Base-by-base conservation (phyloP, 108 stramenopile genomes). In the Aurantiochytrium sp. region DNA sequence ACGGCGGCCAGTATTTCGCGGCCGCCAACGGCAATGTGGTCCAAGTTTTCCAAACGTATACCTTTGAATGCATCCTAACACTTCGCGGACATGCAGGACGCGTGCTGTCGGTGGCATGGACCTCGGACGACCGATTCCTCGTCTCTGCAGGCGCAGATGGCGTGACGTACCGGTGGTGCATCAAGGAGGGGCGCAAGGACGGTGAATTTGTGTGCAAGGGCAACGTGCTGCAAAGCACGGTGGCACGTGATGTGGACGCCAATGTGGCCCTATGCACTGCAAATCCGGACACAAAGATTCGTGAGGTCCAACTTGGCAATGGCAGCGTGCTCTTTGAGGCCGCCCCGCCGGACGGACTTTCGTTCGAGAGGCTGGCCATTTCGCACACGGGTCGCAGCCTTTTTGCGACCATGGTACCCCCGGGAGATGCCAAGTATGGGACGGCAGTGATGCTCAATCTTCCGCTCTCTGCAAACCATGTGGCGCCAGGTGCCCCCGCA, bases 151-250 rank as follows among this genome's bases (percentile, higher is more conserved):
- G 94, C 35, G 76, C 72, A 44, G 95, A 94, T 42, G 95, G 95
- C 58, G 94, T 93, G n/a, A 89, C 94, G 21, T 95, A 95, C 92
- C 88, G 89, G 71, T 95, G 94, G 94, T 87, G 92, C 53, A 76
- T 90, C 28, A 92, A 90, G 23, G 93, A 93, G 19, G 94, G 91
- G 43, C 92, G 87, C 55, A 91, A 94, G 49, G 29, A 72, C n/a
- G 92, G 92, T 35, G 94, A 95, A 44, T 94, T 93, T 58, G 92
- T 95, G 16, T 88, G 93, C 69, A 95, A 95, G 92, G 93, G 73
- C 1, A 83, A 45, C 49, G 44, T 51, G 23, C 1, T 83, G 73
- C 44, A 45, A 21, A 51, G 88, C 55, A 93, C 92, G 14, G 58
- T 92, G 59, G 23, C 73, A 21, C 44, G 44, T 0, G 73, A 83